Base-by-base conservation (phyloP, 1,139 yeast species). In the Torulaspora globosa region DNA sequence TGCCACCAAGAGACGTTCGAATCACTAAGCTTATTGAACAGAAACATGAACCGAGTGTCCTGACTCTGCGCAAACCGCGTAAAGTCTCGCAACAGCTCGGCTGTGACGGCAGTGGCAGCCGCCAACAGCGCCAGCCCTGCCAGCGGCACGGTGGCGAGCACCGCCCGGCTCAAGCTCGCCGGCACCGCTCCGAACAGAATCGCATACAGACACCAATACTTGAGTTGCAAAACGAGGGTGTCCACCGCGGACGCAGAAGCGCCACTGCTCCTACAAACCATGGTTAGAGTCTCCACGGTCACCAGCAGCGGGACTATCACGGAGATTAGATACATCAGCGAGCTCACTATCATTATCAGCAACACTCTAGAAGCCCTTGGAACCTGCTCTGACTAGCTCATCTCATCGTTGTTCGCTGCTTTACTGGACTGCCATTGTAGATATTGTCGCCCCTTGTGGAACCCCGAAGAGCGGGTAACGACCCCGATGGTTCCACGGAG, bases 291-390 rank as follows among this genome's bases (percentile, higher is more conserved):
- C 36, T 55, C 59, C 21, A 54, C 29, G 1, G 58, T 54, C 9
- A 55, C 43, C 36, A 45, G 50, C 11, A 55, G 35, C 15, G 59
- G 59, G 7, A 54, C 41, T n/a, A 54, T 29, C 14, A 51, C 51
- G 7, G 53, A 44, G 21, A 45, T 45, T 35, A 45, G 39, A 29
- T 45, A 45, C 19, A 48, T 29, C 14, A 43, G 28, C 8, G 48
- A 41, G 27, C 41, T 39, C 39, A 43, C 39, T 24, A 46, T 29
- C 46, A 46, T 46, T 24, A 21, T 6, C 6, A 3, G 27, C 40
- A 26, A 41, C 38, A 12, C 27, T n/a, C 18, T 21, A 5, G 29
- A 23, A 19, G 21, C 21, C 3, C 21, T 19, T 19, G 5, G 5
- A 19, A 19, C 23, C 23, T 6, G 9, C 9, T 2, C 8, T 18